phyloP scores from a whole-genome alignment of 73 alveolate genomes.

The Blepharisma stoltei region DNA sequence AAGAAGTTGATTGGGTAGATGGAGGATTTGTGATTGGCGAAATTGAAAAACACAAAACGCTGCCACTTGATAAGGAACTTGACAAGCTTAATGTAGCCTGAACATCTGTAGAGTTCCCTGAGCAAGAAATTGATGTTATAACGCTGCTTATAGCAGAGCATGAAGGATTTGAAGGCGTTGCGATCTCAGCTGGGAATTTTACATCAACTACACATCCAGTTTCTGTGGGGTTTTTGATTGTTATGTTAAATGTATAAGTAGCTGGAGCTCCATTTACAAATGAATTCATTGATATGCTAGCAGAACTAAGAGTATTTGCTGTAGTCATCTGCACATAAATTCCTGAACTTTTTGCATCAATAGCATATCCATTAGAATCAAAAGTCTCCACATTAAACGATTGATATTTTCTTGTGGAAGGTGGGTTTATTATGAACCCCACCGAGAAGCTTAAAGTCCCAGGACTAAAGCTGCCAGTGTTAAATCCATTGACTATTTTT shows the following conservation, averaged over 20 bases:
- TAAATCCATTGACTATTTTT: background rate
- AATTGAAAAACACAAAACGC: background rate
- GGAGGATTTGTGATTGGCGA: background rate
- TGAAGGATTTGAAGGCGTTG: background rate
- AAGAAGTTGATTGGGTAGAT: background rate
- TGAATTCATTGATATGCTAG: background rate
- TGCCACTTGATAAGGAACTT: background rate
- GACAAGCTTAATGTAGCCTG: background rate
- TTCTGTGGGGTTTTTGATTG: background rate
- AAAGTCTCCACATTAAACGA: background rate
- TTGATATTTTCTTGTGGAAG: background rate
- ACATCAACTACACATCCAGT: background rate
- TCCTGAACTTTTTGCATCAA: background rate
- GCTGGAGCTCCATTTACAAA: conserved; percentile 6
- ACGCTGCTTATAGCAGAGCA: background rate
- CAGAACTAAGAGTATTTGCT: background rate
- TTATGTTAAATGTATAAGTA: background rate
- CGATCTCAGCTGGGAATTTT: background rate
- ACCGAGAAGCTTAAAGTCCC: background rate
- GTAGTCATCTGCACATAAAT: conserved; percentile 6
- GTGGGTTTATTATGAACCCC: background rate
- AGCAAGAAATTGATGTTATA: background rate
- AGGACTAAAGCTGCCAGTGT: background rate
- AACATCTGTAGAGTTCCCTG: background rate
- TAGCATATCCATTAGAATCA: background rate